Evolutionary conservation across 495 filamentous ascomycete genomes (phyloP).

Genomic region (Penicillium malachiteum): DNA sequence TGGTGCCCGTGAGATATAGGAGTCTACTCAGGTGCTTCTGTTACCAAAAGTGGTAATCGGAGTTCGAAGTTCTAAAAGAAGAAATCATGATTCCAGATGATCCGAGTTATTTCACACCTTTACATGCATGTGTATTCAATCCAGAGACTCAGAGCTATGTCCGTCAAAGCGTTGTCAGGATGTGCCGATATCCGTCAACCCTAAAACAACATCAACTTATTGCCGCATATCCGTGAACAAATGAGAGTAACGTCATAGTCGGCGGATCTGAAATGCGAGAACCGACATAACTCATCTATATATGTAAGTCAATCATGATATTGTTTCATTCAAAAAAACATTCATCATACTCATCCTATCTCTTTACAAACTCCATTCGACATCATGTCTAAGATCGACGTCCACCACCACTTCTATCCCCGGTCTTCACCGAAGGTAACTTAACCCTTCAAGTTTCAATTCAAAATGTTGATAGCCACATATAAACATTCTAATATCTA

Average conservation of each 20-base stretch:
- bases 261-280: background rate
- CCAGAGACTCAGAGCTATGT: no score
- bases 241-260: background rate
- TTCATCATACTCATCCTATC: no score
- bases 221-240: background rate
- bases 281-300: background rate
- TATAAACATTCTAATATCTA: background rate
- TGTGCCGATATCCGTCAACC: background rate
- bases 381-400: background rate
- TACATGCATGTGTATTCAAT: no score
- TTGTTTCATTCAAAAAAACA: no score
- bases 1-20: no score
- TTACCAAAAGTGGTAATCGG: no score
- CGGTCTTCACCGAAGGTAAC: background rate
- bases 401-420: background rate
- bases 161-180: background rate
- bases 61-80: no score
- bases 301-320: no score
- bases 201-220: background rate
- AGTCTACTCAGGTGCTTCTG: no score
- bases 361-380: background rate
- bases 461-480: background rate
- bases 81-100: no score
- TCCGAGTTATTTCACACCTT: no score
- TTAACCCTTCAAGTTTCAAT: background rate